phyloP scores from a whole-genome alignment of 345 rosid species.

The Garcia nutans region DNA sequence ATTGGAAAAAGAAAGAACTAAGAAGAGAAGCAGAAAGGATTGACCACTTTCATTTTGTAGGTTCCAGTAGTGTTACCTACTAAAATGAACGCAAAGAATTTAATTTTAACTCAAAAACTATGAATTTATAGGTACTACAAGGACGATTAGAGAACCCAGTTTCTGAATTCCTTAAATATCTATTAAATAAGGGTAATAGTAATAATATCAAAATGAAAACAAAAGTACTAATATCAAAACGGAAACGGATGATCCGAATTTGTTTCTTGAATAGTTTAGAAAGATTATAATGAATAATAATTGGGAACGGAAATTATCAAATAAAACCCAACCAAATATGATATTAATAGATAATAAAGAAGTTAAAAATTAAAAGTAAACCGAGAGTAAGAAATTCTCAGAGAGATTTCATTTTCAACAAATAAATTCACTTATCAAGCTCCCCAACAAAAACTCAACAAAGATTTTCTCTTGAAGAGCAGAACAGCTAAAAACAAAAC shows the following conservation, averaged over 20 bases:
- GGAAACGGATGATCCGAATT: background rate
- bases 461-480: background rate
- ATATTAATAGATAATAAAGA: background rate
- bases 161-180: background rate
- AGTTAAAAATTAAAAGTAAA: background rate
- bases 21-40: background rate
- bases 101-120: background rate
- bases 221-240: background rate
- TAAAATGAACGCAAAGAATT: no score
- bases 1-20: background rate
- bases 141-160: background rate
- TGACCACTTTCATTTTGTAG: background rate
- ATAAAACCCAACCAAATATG: background rate
- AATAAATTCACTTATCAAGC: background rate
- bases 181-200: background rate
- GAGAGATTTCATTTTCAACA: background rate
- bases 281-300: background rate
- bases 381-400: background rate
- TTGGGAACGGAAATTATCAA: background rate
- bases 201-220: background rate
- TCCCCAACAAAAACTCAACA: background rate
- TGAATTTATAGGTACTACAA: background rate
- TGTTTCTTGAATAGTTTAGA: no score
- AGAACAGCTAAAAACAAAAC: background rate
- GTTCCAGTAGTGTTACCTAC: background rate